phyloP scores from a whole-genome alignment of 352 stramenopile genomes.

The Globisporangium carolinianum region DNA sequence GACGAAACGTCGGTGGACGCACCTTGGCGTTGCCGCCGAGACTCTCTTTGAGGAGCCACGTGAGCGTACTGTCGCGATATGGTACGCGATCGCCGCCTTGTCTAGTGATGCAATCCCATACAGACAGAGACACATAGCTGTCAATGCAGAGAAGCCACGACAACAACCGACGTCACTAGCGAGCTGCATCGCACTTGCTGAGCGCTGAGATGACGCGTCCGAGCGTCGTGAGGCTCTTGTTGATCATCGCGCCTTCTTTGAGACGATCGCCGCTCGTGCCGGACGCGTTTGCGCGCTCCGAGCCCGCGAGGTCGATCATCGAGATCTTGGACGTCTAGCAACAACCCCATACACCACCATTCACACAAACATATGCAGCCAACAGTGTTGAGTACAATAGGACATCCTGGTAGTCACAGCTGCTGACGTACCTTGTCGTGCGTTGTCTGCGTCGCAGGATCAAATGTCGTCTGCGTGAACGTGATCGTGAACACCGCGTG shows the following conservation, averaged over 20 bases:
- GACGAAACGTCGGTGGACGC: background rate
- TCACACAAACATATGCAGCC: background rate
- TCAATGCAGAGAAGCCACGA: background rate
- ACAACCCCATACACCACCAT: background rate
- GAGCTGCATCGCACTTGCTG: constrained; percentile 37
- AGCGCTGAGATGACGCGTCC: constrained; percentile 84
- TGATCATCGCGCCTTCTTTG: constrained; percentile 91
- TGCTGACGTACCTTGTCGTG: constrained; percentile 47
- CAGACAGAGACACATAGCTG: background rate
- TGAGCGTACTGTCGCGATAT: constrained; percentile 83
- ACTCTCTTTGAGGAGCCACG: constrained; percentile 84
- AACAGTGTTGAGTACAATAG: background rate
- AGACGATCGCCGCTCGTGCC: constrained; percentile 82
- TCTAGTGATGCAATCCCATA: constrained; percentile 9
- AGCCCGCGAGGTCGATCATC: constrained; percentile 82
- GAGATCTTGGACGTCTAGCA: constrained; percentile 76
- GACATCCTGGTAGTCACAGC: no score
- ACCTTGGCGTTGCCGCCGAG: constrained; percentile 79
- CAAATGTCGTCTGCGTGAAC: constrained; percentile 71
- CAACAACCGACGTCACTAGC: background rate
- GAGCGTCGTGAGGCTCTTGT: constrained; percentile 88
- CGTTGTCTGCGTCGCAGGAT: constrained; percentile 42
- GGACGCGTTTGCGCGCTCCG: constrained; percentile 70
- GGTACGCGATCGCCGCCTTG: constrained; percentile 57
- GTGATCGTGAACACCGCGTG: constrained; percentile 97